Evolutionary conservation across 2,329 filamentous ascomycete genomes (phyloP).

Genomic region (Neonectria ditissima): DNA sequence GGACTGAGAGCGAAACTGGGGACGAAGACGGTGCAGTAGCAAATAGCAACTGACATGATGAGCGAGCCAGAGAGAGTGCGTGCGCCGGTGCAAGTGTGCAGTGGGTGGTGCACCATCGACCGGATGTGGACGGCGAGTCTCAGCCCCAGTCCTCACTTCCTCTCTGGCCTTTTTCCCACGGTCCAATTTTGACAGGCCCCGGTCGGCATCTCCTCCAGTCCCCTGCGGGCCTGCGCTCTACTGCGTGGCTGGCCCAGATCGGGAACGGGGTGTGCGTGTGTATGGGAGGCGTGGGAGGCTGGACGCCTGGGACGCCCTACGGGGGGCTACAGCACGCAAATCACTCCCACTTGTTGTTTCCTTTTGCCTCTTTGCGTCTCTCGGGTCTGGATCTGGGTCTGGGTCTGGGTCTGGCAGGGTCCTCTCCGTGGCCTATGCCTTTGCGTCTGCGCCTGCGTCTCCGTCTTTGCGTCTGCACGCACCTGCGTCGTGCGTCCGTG

Average conservation of each 20-base stretch:
- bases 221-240: constrained; percentile 39
- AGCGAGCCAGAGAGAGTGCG: background rate
- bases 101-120: constrained; percentile 10
- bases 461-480: constrained; percentile 12
- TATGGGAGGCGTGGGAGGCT: constrained; percentile 23
- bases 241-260: constrained; percentile 45
- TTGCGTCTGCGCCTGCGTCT: constrained; percentile 27
- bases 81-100: background rate
- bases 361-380: constrained; percentile 11
- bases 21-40: background rate
- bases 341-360: constrained; percentile 34
- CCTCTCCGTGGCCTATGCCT: constrained; percentile 27
- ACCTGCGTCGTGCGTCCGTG: constrained; percentile 6
- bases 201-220: constrained; percentile 35
- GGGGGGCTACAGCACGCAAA: constrained; percentile 36
- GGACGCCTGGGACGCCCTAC: constrained; percentile 28
- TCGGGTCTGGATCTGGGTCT: constrained; percentile 27
- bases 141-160: background rate
- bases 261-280: constrained; percentile 43
- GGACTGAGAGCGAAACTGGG: constrained; percentile 6
- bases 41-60: constrained; percentile 15
- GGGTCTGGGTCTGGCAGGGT: constrained; percentile 13
- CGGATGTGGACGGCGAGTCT: constrained; percentile 18
- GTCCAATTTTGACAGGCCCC: constrained; percentile 17
- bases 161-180: background rate